A percentile compares a stretch with the other conserved stretches of the same genome.
Conservation (phyloP, 768 basidiomycete genomes). For the Exsudoporus frostii region DNA sequence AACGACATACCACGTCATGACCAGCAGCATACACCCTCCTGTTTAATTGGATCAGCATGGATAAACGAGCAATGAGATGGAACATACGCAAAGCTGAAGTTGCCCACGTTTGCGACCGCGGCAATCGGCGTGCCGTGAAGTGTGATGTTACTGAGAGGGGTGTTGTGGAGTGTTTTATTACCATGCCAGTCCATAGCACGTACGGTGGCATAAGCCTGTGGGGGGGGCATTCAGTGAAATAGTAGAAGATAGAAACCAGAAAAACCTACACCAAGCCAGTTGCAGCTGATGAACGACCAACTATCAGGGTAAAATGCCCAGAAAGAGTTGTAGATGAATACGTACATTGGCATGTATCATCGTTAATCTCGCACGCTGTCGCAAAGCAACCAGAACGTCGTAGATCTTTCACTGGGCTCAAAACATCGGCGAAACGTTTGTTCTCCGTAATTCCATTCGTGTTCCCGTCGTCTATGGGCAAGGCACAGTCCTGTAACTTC, state of each 20-base stretch:
- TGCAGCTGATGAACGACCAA: slow-evolving; percentile 10
- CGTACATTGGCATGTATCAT: too few relatives aligned
- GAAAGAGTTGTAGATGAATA: neutral
- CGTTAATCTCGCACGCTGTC: too few relatives aligned
- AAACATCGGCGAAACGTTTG: too few relatives aligned
- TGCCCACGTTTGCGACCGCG: slow-evolving; percentile 60
- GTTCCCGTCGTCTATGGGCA: neutral
- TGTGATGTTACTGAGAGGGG: slow-evolving; percentile 53
- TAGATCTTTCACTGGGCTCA: neutral
- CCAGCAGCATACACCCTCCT: slow-evolving; percentile 58
- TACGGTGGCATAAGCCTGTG: slow-evolving; percentile 34
- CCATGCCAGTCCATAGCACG: slow-evolving; percentile 49
- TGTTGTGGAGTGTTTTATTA: slow-evolving; percentile 36
- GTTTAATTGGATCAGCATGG: neutral
- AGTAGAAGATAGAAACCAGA: neutral
- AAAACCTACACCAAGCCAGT: slow-evolving; percentile 35
- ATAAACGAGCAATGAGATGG: neutral
- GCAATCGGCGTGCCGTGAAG: slow-evolving; percentile 51
- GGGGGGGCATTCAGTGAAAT: neutral
- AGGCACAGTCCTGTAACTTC: neutral
- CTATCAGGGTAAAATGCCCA: neutral
- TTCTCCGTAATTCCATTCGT: neutral
- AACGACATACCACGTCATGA: slow-evolving; percentile 55
- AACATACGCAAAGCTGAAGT: slow-evolving; percentile 65
- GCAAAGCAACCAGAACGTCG: too few relatives aligned